Conservation (phyloP, 2,329 filamentous ascomycete species). For the Amauroascus verrucosus region DNA sequence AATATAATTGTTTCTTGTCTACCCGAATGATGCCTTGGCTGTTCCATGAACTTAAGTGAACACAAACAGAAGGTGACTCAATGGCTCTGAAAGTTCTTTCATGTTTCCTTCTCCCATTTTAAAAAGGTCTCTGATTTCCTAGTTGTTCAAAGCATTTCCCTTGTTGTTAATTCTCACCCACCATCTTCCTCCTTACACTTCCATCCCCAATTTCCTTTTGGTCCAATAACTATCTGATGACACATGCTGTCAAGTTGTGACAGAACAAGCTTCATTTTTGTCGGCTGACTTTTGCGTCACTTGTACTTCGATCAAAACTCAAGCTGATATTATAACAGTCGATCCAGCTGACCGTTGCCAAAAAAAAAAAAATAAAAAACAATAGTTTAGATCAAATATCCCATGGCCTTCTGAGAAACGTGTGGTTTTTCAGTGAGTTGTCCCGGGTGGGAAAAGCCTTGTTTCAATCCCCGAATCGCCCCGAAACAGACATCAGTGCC, state of each 20-base stretch:
- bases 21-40: too few relatives aligned
- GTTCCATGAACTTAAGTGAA: too few relatives aligned
- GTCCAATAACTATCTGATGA: background rate
- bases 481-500: conserved; percentile 7
- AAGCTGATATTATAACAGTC: background rate
- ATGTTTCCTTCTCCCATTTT: background rate
- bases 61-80: too few relatives aligned
- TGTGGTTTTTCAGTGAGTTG: background rate
- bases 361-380: too few relatives aligned
- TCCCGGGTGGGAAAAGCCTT: background rate
- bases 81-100: background rate
- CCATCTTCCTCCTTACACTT: background rate
- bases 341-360: background rate
- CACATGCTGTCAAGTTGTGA: too few relatives aligned
- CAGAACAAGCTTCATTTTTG: background rate
- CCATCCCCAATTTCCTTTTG: background rate
- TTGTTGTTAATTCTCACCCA: background rate
- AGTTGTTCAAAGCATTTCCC: too few relatives aligned
- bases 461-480: conserved; percentile 11
- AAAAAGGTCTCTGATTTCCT: background rate
- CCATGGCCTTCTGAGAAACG: background rate
- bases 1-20: too few relatives aligned
- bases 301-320: conserved; percentile 1
- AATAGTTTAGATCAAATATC: conserved; percentile 1
- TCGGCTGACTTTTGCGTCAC: conserved; percentile 1